phyloP scores from a whole-genome alignment of 2,329 filamentous ascomycete genomes.

The Dothiorella sarmentorum region DNA sequence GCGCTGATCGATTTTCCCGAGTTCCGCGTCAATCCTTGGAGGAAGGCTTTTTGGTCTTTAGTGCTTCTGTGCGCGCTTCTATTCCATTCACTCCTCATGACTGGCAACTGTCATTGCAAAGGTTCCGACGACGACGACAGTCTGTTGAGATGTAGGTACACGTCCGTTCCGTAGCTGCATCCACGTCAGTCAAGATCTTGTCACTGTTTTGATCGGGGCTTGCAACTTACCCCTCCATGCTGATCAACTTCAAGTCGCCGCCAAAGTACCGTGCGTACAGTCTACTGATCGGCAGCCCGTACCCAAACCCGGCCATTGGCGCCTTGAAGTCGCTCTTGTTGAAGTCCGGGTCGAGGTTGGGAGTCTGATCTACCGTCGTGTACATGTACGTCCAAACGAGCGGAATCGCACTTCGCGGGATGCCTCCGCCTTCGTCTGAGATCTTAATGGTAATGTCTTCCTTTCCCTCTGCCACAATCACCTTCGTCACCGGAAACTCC shows the following conservation, averaged over 20 bases:
- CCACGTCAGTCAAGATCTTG: background rate
- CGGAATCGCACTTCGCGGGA: slow-evolving; percentile 86
- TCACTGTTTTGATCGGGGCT: background rate
- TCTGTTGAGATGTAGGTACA: slow-evolving; percentile 95
- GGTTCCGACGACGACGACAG: slow-evolving; percentile 94
- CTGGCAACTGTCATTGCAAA: slow-evolving; percentile 86
- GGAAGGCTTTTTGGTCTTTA: slow-evolving; percentile 28
- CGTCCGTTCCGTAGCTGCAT: slow-evolving; percentile 88
- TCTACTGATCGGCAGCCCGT: slow-evolving; percentile 88
- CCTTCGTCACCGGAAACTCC: slow-evolving; percentile 92
- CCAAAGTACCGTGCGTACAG: slow-evolving; percentile 97
- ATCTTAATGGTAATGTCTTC: slow-evolving; percentile 99
- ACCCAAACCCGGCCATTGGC: slow-evolving; percentile 98
- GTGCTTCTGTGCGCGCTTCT: slow-evolving; percentile 33
- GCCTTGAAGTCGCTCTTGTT: slow-evolving; percentile 99
- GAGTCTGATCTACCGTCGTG: slow-evolving; percentile 94
- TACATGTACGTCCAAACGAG: slow-evolving; percentile 99
- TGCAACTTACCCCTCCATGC: slow-evolving; percentile 87
- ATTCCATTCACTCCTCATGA: slow-evolving; percentile 72
- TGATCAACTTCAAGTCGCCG: slow-evolving; percentile 94
- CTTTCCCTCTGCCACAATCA: slow-evolving; percentile 95
- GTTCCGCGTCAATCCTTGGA: slow-evolving; percentile 61
- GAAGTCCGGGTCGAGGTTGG: slow-evolving; percentile 92
- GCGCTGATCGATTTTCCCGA: slow-evolving; percentile 24
- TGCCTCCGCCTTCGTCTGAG: slow-evolving; percentile 92